These are phyloP conservation scores for Fusarium anthophilum DNA, from an alignment of 2,329 filamentous ascomycete species.

Conservation along the genomic window DNA sequence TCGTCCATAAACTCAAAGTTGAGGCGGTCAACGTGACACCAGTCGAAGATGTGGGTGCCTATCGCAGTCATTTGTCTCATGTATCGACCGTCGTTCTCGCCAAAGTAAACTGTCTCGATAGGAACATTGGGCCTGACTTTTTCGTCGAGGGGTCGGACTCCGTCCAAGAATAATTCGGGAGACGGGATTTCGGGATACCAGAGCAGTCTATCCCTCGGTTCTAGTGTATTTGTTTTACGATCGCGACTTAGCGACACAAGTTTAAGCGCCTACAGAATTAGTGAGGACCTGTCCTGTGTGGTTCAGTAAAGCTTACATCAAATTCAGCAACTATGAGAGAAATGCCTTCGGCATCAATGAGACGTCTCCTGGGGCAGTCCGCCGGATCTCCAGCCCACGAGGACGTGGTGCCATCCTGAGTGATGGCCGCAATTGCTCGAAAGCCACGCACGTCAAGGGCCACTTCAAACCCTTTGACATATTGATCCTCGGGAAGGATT, in stretches of 20 bases:
- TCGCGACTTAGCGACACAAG: conserved; percentile 12
- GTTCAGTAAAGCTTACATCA: not conserved
- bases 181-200: conserved; percentile 19
- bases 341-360: not conserved
- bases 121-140: not conserved
- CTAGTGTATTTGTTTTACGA: not conserved
- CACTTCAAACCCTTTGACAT: not conserved
- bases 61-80: not conserved
- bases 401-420: not conserved
- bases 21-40: not conserved
- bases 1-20: not conserved
- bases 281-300: accelerated
- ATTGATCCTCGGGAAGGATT: not conserved
- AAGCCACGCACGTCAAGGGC: not conserved
- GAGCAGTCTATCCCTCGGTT: conserved; percentile 10
- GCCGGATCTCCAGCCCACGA: not conserved
- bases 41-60: not conserved
- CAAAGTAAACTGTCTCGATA: conserved; percentile 9
- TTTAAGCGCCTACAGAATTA: conserved; percentile 15
- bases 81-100: not conserved
- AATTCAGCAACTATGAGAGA: not conserved
- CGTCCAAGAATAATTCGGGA: not conserved
- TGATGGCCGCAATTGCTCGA: not conserved
- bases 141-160: not conserved
- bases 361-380: not conserved